Percentiles rank a stretch among this genome's conserved stretches.
These are phyloP conservation scores for Lentinula edodes DNA, from an alignment of 768 basidiomycete species.

Conservation along the genomic window DNA sequence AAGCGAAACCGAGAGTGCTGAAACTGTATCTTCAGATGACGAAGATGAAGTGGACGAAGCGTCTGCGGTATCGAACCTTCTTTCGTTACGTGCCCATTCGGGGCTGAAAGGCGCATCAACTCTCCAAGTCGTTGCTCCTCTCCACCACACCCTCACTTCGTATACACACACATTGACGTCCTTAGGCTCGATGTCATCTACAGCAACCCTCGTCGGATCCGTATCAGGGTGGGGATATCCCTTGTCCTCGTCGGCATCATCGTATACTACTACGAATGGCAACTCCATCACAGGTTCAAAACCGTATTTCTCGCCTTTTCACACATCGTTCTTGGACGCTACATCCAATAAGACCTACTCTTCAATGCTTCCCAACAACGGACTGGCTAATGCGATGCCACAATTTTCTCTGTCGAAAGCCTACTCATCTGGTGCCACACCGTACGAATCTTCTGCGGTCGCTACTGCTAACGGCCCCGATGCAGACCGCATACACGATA, in stretches of 20 bases:
- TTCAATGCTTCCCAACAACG: not conserved
- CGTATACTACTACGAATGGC: not conserved
- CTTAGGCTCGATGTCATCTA: not conserved
- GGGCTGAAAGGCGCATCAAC: not conserved
- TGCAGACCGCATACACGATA: not conserved
- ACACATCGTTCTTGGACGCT: not conserved
- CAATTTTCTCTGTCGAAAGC: not conserved
- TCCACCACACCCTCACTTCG: constrained; percentile 1
- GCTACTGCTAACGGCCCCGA: not conserved
- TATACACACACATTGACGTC: not conserved
- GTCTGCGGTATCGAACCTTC: not conserved
- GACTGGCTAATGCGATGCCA: not conserved
- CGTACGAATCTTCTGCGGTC: not conserved
- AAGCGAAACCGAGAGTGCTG: not conserved
- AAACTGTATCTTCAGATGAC: not conserved
- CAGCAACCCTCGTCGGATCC: not conserved
- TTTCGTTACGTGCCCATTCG: not conserved
- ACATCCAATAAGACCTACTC: not conserved
- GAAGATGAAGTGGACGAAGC: not conserved
- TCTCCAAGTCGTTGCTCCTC: not conserved
- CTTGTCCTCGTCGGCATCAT: not conserved
- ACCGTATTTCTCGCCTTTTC: not conserved
- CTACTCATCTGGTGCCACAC: not conserved
- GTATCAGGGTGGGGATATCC: not conserved
- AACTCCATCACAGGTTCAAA: not conserved